A percentile compares a stretch with the other conserved stretches of the same genome.
These are phyloP conservation scores for Scheffersomyces parashehatae DNA, from an alignment of 1,139 yeast genomes.

Conservation along the genomic window DNA sequence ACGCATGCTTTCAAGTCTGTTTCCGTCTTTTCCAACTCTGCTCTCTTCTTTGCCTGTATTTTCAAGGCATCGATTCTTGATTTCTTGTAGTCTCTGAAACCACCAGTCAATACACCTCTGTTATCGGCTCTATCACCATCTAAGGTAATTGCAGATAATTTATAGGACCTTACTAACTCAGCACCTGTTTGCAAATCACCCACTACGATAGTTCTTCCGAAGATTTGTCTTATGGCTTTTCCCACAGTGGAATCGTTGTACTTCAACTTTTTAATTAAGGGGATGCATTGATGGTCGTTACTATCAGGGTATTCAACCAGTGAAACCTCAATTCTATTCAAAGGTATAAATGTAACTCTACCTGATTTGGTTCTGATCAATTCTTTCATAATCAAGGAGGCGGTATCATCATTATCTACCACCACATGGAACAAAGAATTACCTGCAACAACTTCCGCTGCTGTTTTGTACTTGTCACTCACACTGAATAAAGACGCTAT, in stretches of 20 bases:
- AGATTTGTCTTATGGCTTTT: slow-evolving; percentile 73
- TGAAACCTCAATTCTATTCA: slow-evolving; percentile 60
- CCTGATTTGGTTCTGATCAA: slow-evolving; percentile 72
- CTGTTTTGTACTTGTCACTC: slow-evolving; percentile 78
- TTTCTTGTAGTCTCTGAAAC: slow-evolving; percentile 69
- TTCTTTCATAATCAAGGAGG: slow-evolving; percentile 75
- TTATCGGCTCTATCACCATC: slow-evolving; percentile 90
- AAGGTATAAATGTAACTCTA: slow-evolving; percentile 86
- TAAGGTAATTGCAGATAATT: slow-evolving; percentile 77
- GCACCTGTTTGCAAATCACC: slow-evolving; percentile 69
- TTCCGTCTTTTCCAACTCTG: slow-evolving; percentile 43
- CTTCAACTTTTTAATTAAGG: slow-evolving; percentile 72
- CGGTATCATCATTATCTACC: slow-evolving; percentile 86
- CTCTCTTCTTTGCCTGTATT: slow-evolving; percentile 51
- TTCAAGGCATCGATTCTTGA: slow-evolving; percentile 74
- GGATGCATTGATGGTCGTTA: slow-evolving; percentile 60
- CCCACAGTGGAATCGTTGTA: slow-evolving; percentile 52
- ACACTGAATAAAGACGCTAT: slow-evolving; percentile 81
- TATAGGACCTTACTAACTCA: slow-evolving; percentile 61
- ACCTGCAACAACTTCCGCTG: slow-evolving; percentile 90
- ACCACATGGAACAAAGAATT: slow-evolving; percentile 82
- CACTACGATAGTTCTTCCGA: slow-evolving; percentile 80
- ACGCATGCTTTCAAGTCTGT: slow-evolving; percentile 22
- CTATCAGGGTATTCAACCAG: slow-evolving; percentile 53
- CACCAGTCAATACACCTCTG: slow-evolving; percentile 87